Evolutionary conservation across 1,284 basidiomycete species (phyloP).

Genomic region (Phellinidium pouzarii): DNA sequence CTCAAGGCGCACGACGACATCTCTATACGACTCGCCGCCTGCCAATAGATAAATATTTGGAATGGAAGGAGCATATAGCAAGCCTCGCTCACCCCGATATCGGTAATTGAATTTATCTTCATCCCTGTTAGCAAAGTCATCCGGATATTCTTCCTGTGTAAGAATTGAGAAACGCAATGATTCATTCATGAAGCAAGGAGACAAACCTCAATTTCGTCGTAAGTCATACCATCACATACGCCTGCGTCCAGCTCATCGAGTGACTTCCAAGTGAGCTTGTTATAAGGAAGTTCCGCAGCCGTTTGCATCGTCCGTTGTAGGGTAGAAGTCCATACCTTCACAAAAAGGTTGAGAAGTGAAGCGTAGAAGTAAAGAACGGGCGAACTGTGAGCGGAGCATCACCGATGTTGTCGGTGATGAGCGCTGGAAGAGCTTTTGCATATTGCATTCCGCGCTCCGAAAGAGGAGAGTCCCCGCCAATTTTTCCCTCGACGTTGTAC

Average conservation of each 20-base stretch:
- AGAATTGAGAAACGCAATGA: background rate
- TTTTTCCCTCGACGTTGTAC: conserved; percentile 95
- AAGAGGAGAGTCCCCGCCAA: conserved; percentile 90
- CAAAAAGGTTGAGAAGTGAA: background rate
- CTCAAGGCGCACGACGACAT: conserved; percentile 93
- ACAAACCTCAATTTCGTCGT: conserved; percentile 90
- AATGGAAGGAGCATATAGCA: conserved; percentile 7
- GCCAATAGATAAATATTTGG: background rate
- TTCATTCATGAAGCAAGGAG: background rate
- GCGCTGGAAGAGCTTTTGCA: conserved; percentile 75
- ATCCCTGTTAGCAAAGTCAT: conserved; percentile 97
- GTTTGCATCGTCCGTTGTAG: conserved; percentile 92
- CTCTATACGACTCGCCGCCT: conserved; percentile 91
- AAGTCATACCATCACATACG: conserved; percentile 99
- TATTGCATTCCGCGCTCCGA: conserved; percentile 85
- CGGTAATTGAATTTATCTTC: conserved; percentile 99
- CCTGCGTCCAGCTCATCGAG: conserved; percentile 98
- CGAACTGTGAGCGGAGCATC: conserved; percentile 78
- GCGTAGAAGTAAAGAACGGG: background rate
- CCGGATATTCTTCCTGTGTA: conserved; percentile 82
- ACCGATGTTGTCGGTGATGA: conserved; percentile 90
- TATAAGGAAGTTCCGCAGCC: conserved; percentile 74
- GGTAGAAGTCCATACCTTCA: conserved; percentile 93
- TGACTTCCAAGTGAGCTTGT: conserved; percentile 97
- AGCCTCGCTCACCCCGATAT: conserved; percentile 61